A percentile compares a stretch with the other conserved stretches of the same genome.
Conservation (phyloP, 345 rosid genomes). For the Eucalyptus urophylla region DNA sequence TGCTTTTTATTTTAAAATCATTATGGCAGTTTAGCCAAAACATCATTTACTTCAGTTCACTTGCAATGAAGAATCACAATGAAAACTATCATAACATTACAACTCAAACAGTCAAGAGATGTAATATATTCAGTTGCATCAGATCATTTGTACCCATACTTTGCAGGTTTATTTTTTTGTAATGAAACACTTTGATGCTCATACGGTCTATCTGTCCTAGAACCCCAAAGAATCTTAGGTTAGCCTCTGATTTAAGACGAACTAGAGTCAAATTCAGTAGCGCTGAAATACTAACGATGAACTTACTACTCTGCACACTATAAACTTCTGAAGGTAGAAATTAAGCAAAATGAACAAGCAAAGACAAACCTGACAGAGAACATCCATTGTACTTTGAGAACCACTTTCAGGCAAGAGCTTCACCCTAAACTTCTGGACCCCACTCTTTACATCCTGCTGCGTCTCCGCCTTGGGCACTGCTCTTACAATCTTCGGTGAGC, state of each 20-base stretch:
- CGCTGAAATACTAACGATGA: neutral
- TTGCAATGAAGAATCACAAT: too few species aligned
- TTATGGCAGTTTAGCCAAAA: too few species aligned
- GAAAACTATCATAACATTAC: too few species aligned
- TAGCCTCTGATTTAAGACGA: neutral
- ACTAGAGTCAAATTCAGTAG: neutral
- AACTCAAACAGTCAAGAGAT: too few species aligned
- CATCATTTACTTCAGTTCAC: too few species aligned
- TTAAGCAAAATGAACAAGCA: neutral
- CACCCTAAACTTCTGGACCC: slow-evolving; percentile 93
- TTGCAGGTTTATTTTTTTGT: too few species aligned
- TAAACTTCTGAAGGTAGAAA: neutral
- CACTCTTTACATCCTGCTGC: slow-evolving; percentile 72
- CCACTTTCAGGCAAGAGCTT: slow-evolving; percentile 76
- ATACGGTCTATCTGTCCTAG: neutral
- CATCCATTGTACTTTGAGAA: slow-evolving; percentile 81
- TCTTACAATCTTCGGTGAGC: slow-evolving; percentile 64
- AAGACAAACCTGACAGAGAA: slow-evolving; percentile 74
- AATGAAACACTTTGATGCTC: neutral
- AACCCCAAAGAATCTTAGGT: neutral
- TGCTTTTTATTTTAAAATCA: too few species aligned
- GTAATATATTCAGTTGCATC: too few species aligned
- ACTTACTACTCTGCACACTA: neutral
- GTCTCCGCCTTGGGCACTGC: slow-evolving; percentile 86
- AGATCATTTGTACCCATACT: too few species aligned